These are phyloP conservation scores for Metarhizium guizhouense DNA, from an alignment of 2,329 filamentous ascomycete species.

Conservation along the genomic window DNA sequence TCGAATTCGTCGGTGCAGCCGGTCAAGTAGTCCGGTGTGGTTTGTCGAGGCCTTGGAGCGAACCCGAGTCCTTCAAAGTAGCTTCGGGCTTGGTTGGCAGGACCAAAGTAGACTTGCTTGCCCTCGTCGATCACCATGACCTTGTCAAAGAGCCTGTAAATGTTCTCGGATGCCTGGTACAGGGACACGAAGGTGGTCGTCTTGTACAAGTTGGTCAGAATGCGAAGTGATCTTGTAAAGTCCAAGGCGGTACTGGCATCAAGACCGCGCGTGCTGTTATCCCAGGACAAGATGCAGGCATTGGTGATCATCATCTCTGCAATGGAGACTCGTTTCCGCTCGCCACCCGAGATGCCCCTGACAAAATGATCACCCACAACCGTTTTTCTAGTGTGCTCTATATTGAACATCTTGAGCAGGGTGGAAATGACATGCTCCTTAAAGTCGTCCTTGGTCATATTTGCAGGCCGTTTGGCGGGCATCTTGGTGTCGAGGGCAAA, in stretches of 20 bases:
- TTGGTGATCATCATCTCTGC: constrained; percentile 74
- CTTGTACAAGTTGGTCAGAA: constrained; percentile 76
- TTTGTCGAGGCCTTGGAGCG: constrained; percentile 64
- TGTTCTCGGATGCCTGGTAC: constrained; percentile 78
- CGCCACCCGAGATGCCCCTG: constrained; percentile 70
- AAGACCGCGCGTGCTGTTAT: constrained; percentile 62
- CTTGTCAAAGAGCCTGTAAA: constrained; percentile 74
- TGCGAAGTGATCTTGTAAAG: constrained; percentile 60
- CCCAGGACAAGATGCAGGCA: constrained; percentile 65
- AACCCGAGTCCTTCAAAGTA: constrained; percentile 78
- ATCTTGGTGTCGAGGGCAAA: constrained; percentile 83
- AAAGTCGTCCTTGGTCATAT: constrained; percentile 64
- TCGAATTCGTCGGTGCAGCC: constrained; percentile 80
- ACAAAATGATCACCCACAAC: constrained; percentile 77
- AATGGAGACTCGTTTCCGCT: constrained; percentile 73
- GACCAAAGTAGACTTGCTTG: constrained; percentile 68
- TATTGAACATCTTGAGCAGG: constrained; percentile 87
- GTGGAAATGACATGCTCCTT: constrained; percentile 66
- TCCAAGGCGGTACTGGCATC: constrained; percentile 61
- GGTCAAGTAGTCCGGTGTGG: constrained; percentile 73
- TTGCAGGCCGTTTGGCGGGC: constrained; percentile 68
- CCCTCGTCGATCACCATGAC: constrained; percentile 74
- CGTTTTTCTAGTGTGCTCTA: constrained; percentile 78
- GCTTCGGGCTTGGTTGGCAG: constrained; percentile 52
- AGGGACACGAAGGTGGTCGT: constrained; percentile 79